Conservation (phyloP, 2,329 filamentous ascomycete species). For the Elsinoe batatas region DNA sequence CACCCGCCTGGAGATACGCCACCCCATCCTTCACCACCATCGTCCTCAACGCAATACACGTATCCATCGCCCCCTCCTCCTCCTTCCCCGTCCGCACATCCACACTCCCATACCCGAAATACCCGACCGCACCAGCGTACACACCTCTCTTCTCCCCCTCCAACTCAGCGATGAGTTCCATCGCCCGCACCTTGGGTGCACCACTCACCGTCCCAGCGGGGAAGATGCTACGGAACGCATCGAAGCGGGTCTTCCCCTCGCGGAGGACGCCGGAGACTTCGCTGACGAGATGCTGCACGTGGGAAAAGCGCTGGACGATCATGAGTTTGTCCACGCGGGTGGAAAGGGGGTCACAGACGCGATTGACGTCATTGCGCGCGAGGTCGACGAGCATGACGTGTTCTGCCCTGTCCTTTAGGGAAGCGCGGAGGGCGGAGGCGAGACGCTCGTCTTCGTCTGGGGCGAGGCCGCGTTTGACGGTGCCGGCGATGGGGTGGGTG, state of each 20-base stretch:
- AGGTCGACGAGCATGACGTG: slow-evolving; percentile 98
- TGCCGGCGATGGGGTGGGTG: slow-evolving; percentile 94
- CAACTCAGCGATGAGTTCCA: slow-evolving; percentile 93
- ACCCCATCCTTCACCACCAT: slow-evolving; percentile 90
- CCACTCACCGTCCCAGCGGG: slow-evolving; percentile 92
- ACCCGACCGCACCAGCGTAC: slow-evolving; percentile 92
- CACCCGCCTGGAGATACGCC: slow-evolving; percentile 80
- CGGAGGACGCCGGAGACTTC: slow-evolving; percentile 89
- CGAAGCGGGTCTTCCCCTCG: slow-evolving; percentile 75
- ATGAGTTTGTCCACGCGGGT: slow-evolving; percentile 89
- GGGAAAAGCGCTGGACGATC: slow-evolving; percentile 89
- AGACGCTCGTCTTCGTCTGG: slow-evolving; percentile 71
- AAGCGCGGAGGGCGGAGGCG: slow-evolving; percentile 64
- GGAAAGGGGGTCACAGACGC: slow-evolving; percentile 81
- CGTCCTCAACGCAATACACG: slow-evolving; percentile 70
- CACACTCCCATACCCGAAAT: slow-evolving; percentile 79
- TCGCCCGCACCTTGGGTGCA: slow-evolving; percentile 89
- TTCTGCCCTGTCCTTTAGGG: slow-evolving; percentile 84
- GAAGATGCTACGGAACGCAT: slow-evolving; percentile 90
- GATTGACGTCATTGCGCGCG: slow-evolving; percentile 91
- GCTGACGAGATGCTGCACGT: slow-evolving; percentile 93
- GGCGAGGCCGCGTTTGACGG: slow-evolving; percentile 75
- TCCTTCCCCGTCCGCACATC: slow-evolving; percentile 47
- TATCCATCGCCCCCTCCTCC: slow-evolving; percentile 83
- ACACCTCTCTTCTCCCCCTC: slow-evolving; percentile 90